phyloP scores from a whole-genome alignment of 495 filamentous ascomycete species.

The Extremus antarcticus region DNA sequence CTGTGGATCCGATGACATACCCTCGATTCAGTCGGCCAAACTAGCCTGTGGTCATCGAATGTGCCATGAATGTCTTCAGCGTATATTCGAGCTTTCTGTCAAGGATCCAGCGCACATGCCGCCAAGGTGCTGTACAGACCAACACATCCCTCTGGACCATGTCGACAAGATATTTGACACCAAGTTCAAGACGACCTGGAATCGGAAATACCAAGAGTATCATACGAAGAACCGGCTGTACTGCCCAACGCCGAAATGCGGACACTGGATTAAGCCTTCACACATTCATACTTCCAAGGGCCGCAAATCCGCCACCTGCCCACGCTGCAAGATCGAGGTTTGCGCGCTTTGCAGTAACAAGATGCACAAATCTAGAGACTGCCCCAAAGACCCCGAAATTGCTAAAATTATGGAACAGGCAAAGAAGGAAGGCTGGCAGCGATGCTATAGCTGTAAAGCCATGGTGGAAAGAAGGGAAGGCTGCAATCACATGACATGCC shows the following conservation, averaged over 20 bases:
- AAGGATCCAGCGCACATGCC: conserved; percentile 71
- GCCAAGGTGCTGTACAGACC: conserved; percentile 60
- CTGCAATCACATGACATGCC: conserved; percentile 79
- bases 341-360: conserved; percentile 60
- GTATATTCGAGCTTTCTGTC: conserved; percentile 60
- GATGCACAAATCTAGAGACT: conserved; percentile 57
- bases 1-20: conserved; percentile 54
- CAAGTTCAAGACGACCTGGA: conserved; percentile 67
- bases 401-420: conserved; percentile 54
- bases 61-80: conserved; percentile 63
- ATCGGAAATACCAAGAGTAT: conserved; percentile 62
- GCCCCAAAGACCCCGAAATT: conserved; percentile 60
- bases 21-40: conserved; percentile 49
- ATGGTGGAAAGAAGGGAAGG: conserved; percentile 73
- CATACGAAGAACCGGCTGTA: conserved; percentile 64
- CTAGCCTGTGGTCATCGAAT: conserved; percentile 67
- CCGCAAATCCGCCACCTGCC: conserved; percentile 50
- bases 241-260: conserved; percentile 59
- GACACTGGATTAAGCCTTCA: conserved; percentile 62
- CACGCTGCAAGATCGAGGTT: conserved; percentile 59
- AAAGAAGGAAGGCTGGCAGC: conserved; percentile 62
- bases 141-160: conserved; percentile 60
- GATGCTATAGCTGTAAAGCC: conserved; percentile 62
- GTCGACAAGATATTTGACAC: conserved; percentile 63
- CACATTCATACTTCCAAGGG: conserved; percentile 44